These are phyloP conservation scores for Fusarium odoratissimum DNA, from an alignment of 2,329 filamentous ascomycete genomes.

Conservation along the genomic window DNA sequence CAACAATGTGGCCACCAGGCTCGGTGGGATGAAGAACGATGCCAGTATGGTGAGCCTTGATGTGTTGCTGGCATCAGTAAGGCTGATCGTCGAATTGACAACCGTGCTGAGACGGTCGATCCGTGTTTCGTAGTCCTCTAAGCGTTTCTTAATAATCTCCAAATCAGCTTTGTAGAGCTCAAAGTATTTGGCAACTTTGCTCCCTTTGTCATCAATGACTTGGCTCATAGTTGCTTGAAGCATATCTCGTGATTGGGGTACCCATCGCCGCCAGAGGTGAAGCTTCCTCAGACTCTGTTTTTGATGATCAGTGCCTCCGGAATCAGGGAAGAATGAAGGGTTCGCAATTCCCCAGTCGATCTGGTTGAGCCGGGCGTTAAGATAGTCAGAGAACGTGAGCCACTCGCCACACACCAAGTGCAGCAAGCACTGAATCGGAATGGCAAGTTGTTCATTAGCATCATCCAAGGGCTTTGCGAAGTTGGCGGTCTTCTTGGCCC, in stretches of 20 bases:
- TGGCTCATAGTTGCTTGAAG: background rate
- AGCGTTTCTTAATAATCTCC: background rate
- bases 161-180: background rate
- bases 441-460: background rate
- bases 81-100: background rate
- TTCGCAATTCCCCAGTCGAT: background rate
- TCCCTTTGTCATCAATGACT: fast-evolving
- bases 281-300: background rate
- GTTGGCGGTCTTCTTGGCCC: background rate
- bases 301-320: background rate
- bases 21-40: background rate
- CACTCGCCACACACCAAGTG: background rate
- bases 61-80: background rate
- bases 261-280: background rate
- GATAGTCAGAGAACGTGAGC: background rate
- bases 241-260: background rate
- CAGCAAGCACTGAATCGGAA: background rate
- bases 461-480: fast-evolving
- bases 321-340: background rate
- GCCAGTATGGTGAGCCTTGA: background rate
- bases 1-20: background rate
- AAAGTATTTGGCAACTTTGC: fast-evolving
- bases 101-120: background rate
- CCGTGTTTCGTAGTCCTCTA: background rate
- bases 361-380: background rate